phyloP scores from a whole-genome alignment of 2,329 filamentous ascomycete genomes.

The Pseudofabraea citricarpa region DNA sequence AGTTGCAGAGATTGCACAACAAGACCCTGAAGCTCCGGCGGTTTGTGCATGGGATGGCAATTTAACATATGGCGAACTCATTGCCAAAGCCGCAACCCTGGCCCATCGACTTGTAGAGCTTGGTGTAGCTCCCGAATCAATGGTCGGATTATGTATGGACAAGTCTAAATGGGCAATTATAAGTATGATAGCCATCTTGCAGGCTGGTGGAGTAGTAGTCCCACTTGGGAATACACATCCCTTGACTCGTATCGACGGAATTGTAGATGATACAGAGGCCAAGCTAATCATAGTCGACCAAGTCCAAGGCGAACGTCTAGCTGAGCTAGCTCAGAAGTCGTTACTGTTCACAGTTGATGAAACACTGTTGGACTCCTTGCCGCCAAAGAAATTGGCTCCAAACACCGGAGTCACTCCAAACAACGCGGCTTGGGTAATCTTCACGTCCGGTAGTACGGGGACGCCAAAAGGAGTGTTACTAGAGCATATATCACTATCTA shows the following conservation, averaged over 20 bases:
- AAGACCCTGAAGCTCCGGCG: neutral
- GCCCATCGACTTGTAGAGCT: neutral
- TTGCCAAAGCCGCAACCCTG: neutral
- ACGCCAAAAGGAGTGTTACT: slow-evolving; percentile 21
- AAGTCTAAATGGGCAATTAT: slow-evolving; percentile 25
- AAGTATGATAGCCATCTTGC: slow-evolving; percentile 23
- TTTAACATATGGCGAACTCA: neutral
- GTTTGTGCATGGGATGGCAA: neutral
- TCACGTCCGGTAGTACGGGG: slow-evolving; percentile 28
- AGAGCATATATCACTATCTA: slow-evolving; percentile 8
- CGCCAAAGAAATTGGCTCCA: neutral
- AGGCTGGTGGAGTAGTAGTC: slow-evolving; percentile 24
- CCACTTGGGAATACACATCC: slow-evolving; percentile 26
- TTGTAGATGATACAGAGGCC: neutral
- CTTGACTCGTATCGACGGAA: slow-evolving; percentile 12
- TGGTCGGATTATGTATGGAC: slow-evolving; percentile 25
- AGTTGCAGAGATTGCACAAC: neutral
- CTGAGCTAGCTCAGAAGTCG: neutral
- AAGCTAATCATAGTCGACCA: neutral
- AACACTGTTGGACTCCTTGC: neutral
- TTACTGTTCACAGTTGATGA: neutral
- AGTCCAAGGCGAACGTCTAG: neutral
- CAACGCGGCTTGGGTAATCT: slow-evolving; percentile 6
- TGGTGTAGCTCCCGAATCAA: slow-evolving; percentile 5
- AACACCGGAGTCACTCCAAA: neutral